phyloP scores from a whole-genome alignment of 2,329 filamentous ascomycete species.

The Aspergillus latus region DNA sequence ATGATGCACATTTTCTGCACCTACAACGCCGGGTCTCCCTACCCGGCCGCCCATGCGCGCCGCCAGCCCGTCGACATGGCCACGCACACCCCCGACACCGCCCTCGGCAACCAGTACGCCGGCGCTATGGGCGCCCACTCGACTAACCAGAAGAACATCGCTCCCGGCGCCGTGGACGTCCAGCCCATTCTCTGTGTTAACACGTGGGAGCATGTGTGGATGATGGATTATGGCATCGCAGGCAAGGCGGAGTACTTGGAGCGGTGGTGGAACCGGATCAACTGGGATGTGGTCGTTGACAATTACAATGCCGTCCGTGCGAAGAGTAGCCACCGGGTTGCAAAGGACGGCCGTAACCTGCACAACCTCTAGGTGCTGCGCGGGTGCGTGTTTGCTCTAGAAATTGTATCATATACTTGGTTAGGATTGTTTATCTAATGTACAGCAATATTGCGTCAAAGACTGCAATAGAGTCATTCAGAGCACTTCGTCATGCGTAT shows the following conservation, averaged over 20 bases:
- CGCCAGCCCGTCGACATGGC: slow-evolving; percentile 56
- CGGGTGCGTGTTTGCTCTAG: slow-evolving; percentile 18
- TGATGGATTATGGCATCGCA: slow-evolving; percentile 74
- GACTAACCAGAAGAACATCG: slow-evolving; percentile 36
- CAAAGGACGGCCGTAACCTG: slow-evolving; percentile 24
- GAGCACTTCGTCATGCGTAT: slow-evolving; percentile 13
- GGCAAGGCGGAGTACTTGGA: slow-evolving; percentile 76
- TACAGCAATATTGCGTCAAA: slow-evolving; percentile 22
- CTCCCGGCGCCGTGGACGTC: slow-evolving; percentile 52
- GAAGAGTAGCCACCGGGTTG: slow-evolving; percentile 22
- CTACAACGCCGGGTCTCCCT: slow-evolving; percentile 88
- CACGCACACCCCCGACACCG: slow-evolving; percentile 38
- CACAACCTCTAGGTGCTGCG: slow-evolving; percentile 20
- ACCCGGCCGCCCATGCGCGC: slow-evolving; percentile 79
- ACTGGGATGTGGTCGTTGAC: slow-evolving; percentile 74
- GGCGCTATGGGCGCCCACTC: slow-evolving; percentile 37
- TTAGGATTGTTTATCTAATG: slow-evolving; percentile 18
- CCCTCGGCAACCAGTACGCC: slow-evolving; percentile 37
- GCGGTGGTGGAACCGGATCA: slow-evolving; percentile 82
- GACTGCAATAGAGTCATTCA: slow-evolving; percentile 18
- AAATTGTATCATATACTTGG: slow-evolving; percentile 31
- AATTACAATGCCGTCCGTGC: slow-evolving; percentile 39
- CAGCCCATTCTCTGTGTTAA: slow-evolving; percentile 85
- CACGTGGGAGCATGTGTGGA: slow-evolving; percentile 93
- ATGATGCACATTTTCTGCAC: slow-evolving; percentile 73